Conservation (phyloP, 2,329 filamentous ascomycete species). For the Pseudogymnoascus sp. region DNA sequence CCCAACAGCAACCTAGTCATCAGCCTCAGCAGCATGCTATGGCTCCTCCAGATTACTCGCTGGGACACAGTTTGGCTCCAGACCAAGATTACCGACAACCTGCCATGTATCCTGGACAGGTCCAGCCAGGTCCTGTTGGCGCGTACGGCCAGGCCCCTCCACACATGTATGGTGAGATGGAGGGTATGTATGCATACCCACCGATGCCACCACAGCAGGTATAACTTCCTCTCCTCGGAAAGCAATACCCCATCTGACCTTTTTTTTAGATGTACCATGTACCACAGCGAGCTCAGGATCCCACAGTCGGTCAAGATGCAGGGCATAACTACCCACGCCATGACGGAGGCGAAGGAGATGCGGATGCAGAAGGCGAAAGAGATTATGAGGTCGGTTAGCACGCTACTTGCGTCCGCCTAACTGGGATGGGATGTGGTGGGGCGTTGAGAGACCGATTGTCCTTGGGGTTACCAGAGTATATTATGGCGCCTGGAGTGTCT, state of each 20-base stretch:
- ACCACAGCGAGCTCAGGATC: constrained; percentile 31
- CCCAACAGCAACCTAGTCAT: constrained; percentile 38
- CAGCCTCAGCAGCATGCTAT: constrained; percentile 53
- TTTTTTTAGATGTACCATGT: constrained; percentile 34
- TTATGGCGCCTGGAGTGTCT: constrained; percentile 8
- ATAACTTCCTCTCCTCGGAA: constrained; percentile 27
- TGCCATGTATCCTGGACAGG: constrained; percentile 73
- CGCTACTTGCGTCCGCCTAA: constrained; percentile 47
- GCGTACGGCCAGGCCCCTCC: constrained; percentile 67
- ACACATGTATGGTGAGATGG: constrained; percentile 72
- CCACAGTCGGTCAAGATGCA: constrained; percentile 29
- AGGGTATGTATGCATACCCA: constrained; percentile 78
- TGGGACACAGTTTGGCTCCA: constrained; percentile 55
- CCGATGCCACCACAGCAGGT: constrained; percentile 78
- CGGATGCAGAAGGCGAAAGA: constrained; percentile 37
- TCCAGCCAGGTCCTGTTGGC: constrained; percentile 61
- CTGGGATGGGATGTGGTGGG: neutral
- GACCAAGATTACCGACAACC: constrained; percentile 75
- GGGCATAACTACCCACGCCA: constrained; percentile 31
- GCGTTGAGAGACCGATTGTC: neutral
- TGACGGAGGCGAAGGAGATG: constrained; percentile 34
- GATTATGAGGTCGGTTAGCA: constrained; percentile 34
- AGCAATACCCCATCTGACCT: neutral
- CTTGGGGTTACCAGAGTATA: constrained; percentile 8
- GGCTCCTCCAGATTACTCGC: constrained; percentile 50